These are phyloP conservation scores for Cudoniella acicularis DNA, from an alignment of 495 filamentous ascomycete species.

Conservation along the genomic window DNA sequence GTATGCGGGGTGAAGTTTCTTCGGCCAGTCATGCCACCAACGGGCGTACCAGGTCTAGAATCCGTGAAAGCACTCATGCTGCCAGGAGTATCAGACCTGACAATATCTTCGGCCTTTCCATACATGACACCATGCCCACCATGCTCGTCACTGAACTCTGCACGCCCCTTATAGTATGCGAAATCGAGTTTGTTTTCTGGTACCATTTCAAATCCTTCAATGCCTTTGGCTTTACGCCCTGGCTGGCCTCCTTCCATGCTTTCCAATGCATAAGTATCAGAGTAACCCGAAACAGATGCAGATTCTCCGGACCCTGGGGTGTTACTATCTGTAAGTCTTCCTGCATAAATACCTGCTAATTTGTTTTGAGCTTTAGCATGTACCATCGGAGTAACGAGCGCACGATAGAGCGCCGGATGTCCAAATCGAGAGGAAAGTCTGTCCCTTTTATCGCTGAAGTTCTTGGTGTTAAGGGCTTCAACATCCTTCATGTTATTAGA, in stretches of 20 bases:
- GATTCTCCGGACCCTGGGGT: conserved; percentile 51
- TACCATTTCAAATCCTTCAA: conserved; percentile 79
- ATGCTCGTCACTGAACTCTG: conserved; percentile 84
- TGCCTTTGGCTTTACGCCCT: conserved; percentile 57
- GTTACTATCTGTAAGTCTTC: conserved; percentile 61
- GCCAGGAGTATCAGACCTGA: conserved; percentile 64
- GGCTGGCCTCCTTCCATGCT: conserved; percentile 72
- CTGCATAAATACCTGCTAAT: conserved; percentile 75
- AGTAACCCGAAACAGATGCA: conserved; percentile 60
- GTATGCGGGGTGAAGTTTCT: conserved; percentile 4
- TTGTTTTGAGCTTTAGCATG: conserved; percentile 82
- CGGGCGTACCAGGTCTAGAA: conserved; percentile 21
- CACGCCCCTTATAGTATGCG: conserved; percentile 80
- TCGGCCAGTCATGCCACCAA: conserved; percentile 3
- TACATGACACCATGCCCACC: conserved; percentile 75
- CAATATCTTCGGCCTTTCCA: conserved; percentile 60
- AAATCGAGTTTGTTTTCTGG: conserved; percentile 90
- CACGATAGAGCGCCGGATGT: conserved; percentile 84
- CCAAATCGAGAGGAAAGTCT: conserved; percentile 80
- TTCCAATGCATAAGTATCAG: conserved; percentile 67
- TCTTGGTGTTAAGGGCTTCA: conserved; percentile 41
- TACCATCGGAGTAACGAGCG: conserved; percentile 93
- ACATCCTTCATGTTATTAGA: conserved; percentile 52
- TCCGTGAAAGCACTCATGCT: conserved; percentile 35
- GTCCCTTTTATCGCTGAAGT: conserved; percentile 45